Percentiles rank a stretch among this genome's conserved stretches.
Evolutionary conservation across 2,329 filamentous ascomycete genomes (phyloP).

Genomic region (Neurospora sp.): DNA sequence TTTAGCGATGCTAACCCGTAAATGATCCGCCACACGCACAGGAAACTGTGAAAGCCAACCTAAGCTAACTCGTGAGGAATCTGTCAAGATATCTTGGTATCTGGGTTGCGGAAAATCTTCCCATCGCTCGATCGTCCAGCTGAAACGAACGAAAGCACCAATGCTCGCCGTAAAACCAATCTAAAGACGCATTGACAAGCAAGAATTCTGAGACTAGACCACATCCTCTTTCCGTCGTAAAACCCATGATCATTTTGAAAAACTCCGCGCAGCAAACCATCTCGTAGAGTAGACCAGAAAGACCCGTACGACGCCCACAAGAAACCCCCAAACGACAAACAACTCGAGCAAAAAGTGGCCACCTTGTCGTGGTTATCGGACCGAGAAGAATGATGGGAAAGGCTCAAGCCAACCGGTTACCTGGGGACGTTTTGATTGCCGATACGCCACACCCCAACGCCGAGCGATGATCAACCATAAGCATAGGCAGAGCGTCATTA

Average conservation of each 20-base stretch:
- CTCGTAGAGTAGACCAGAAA: constrained; percentile 1
- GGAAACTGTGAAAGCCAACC: neutral
- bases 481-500: neutral
- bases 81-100: neutral
- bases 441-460: neutral
- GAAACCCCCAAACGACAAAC: neutral
- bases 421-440: neutral
- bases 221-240: neutral
- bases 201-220: neutral
- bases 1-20: neutral
- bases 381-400: neutral
- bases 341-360: neutral
- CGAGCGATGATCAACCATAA: neutral
- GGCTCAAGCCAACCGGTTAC: neutral
- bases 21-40: neutral
- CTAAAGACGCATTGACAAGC: neutral
- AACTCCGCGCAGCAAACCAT: neutral
- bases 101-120: neutral
- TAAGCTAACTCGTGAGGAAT: neutral
- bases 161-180: neutral
- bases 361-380: neutral
- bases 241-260: neutral
- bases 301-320: neutral
- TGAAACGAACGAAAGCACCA: neutral
- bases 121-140: neutral